Conservation (phyloP, 139 green algal species). For the Chlorella sp. region DNA sequence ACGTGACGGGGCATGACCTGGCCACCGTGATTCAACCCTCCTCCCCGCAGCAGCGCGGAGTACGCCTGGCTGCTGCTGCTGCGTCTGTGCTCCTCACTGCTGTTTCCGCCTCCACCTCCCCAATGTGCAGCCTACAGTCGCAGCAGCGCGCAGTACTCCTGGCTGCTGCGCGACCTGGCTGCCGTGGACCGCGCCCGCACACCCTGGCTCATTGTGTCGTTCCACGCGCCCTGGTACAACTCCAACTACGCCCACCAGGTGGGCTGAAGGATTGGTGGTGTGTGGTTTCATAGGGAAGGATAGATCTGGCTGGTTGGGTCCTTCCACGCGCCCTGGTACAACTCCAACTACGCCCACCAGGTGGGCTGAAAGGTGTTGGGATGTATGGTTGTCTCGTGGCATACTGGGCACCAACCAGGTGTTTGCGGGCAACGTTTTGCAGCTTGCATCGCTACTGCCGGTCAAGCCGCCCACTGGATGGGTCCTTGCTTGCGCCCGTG, state of each 20-base stretch:
- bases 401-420: too few relatives aligned
- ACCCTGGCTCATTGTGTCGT: constrained; percentile 78
- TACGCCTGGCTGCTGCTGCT: not conserved
- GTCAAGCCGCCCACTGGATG: too few relatives aligned
- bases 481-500: too few relatives aligned
- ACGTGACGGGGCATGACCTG: too few relatives aligned
- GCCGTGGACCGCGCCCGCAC: constrained; percentile 68
- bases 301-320: constrained; percentile 68
- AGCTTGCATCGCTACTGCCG: too few relatives aligned
- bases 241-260: constrained; percentile 69
- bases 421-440: too few relatives aligned
- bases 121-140: constrained; percentile 29
- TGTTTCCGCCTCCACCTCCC: too few relatives aligned
- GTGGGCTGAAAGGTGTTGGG: not conserved
- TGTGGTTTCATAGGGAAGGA: too few relatives aligned
- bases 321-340: constrained; percentile 84
- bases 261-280: not conserved
- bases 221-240: constrained; percentile 87
- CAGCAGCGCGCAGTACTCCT: constrained; percentile 64
- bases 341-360: constrained; percentile 72
- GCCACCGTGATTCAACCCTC: too few relatives aligned
- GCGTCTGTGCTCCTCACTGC: not conserved
- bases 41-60: too few relatives aligned
- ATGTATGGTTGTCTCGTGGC: too few relatives aligned
- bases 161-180: constrained; percentile 74